Evolutionary conservation across 306 rosid species (phyloP).

Genomic region (Hippophae rhamnoides): DNA sequence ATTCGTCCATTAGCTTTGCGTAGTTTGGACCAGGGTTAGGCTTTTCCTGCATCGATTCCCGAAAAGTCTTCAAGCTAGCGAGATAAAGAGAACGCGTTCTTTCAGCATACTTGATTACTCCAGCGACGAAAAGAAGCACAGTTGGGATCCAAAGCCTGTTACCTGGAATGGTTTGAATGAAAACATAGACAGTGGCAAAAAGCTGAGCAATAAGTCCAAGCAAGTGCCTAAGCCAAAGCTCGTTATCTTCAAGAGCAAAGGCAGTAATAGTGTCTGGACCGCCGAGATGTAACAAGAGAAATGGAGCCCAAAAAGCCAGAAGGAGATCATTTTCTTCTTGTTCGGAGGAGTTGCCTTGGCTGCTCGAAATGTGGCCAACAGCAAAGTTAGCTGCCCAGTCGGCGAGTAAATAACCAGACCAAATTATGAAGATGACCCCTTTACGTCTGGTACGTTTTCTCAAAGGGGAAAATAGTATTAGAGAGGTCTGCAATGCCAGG

Average conservation of each 20-base stretch:
- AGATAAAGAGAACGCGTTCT: conserved; percentile 32
- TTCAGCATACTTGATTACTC: conserved; percentile 36
- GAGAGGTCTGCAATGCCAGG: conserved; percentile 19
- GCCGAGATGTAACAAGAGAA: conserved; percentile 17
- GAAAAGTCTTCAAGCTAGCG: conserved; percentile 27
- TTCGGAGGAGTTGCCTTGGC: not conserved
- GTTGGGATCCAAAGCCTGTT: conserved; percentile 30
- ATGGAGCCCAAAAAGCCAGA: conserved; percentile 20
- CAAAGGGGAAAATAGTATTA: conserved; percentile 21
- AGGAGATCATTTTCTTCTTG: not conserved
- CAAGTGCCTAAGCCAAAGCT: conserved; percentile 43
- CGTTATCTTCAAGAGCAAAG: conserved; percentile 22
- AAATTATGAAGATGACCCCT: conserved; percentile 3
- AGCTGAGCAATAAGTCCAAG: conserved; percentile 29
- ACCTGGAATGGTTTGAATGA: conserved; percentile 28
- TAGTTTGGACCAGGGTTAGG: conserved; percentile 38
- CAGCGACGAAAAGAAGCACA: conserved; percentile 26
- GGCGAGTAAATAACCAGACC: conserved; percentile 28
- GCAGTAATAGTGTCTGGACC: conserved; percentile 28
- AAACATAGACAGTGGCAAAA: conserved; percentile 23
- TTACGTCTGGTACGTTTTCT: conserved; percentile 11
- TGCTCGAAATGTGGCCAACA: conserved; percentile 25
- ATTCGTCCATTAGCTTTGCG: conserved; percentile 36
- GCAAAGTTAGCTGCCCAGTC: conserved; percentile 31
- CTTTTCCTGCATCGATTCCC: conserved; percentile 15